These are phyloP conservation scores for Dactylellina haptotyla DNA, from an alignment of 2,329 filamentous ascomycete species.

Conservation along the genomic window DNA sequence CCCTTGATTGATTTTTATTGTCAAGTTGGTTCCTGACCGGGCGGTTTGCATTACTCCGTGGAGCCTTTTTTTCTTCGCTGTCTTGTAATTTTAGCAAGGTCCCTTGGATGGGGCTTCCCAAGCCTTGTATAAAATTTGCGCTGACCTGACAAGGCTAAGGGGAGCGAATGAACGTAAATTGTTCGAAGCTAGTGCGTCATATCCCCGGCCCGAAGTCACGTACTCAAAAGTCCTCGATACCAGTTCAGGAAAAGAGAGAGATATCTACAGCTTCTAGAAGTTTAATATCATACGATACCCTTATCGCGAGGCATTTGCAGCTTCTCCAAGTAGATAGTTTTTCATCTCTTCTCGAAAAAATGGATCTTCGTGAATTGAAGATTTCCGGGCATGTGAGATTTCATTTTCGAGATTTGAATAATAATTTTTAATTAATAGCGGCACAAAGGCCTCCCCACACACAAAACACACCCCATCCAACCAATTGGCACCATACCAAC, in stretches of 20 bases:
- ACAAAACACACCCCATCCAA: neutral
- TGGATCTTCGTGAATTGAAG: too few species aligned
- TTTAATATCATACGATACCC: neutral
- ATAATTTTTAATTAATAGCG: neutral
- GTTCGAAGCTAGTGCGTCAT: slow-evolving; percentile 18
- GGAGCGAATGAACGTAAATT: too few species aligned
- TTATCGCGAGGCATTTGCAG: too few species aligned
- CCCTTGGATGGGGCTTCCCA: too few species aligned
- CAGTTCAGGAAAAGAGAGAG: neutral
- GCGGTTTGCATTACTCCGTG: slow-evolving; percentile 6
- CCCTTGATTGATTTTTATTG: neutral
- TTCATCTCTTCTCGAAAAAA: too few species aligned
- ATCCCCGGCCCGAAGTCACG: neutral
- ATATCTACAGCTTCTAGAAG: slow-evolving; percentile 1
- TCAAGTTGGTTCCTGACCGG: neutral
- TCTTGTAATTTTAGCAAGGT: neutral
- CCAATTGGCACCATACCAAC: neutral
- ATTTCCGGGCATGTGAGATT: too few species aligned
- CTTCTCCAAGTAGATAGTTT: too few species aligned
- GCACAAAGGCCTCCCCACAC: neutral
- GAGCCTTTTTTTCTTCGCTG: neutral
- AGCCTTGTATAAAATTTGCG: slow-evolving; percentile 21
- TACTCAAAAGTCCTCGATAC: too few species aligned
- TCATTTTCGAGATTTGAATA: neutral
- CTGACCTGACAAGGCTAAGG: slow-evolving; percentile 11